Evolutionary conservation across 139 green algal genomes (phyloP).

Genomic region (Coccomyxa sp.): DNA sequence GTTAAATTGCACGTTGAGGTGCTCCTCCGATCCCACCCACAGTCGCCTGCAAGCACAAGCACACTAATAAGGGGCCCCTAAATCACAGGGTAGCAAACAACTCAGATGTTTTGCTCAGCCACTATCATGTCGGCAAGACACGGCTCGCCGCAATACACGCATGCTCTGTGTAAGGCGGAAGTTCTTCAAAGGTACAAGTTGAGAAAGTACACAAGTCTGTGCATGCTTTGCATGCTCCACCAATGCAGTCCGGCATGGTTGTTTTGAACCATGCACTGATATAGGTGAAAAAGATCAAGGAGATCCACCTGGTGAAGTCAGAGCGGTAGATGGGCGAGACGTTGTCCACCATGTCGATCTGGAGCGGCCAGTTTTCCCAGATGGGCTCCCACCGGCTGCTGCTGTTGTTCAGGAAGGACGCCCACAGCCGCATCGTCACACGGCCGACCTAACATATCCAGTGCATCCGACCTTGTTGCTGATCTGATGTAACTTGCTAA

Average conservation of each 20-base stretch:
- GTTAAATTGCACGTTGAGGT: constrained; percentile 72
- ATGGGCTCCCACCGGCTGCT: constrained; percentile 70
- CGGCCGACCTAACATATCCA: constrained; percentile 7
- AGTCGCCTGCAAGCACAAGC: constrained; percentile 47
- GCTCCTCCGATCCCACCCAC: constrained; percentile 51
- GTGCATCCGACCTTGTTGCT: background rate
- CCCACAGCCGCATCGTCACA: constrained; percentile 32
- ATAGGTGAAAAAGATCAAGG: background rate
- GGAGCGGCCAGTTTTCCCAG: constrained; percentile 59
- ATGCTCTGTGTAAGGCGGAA: background rate
- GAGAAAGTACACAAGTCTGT: background rate
- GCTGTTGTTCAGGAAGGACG: constrained; percentile 73
- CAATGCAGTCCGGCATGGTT: background rate
- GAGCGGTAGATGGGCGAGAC: constrained; percentile 48
- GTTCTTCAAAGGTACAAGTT: background rate
- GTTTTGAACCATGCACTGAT: background rate
- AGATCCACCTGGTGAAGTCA: constrained; percentile 21
- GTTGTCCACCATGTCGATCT: constrained; percentile 44
- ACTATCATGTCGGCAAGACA: no score
- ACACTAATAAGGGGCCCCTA: background rate
- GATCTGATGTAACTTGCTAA: no score
- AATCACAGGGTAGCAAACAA: background rate
- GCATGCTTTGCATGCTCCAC: no score
- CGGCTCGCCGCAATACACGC: no score
- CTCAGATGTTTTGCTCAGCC: no score